Conservation (phyloP, 2,329 filamentous ascomycete species). For the Verticillium tricorpus region DNA sequence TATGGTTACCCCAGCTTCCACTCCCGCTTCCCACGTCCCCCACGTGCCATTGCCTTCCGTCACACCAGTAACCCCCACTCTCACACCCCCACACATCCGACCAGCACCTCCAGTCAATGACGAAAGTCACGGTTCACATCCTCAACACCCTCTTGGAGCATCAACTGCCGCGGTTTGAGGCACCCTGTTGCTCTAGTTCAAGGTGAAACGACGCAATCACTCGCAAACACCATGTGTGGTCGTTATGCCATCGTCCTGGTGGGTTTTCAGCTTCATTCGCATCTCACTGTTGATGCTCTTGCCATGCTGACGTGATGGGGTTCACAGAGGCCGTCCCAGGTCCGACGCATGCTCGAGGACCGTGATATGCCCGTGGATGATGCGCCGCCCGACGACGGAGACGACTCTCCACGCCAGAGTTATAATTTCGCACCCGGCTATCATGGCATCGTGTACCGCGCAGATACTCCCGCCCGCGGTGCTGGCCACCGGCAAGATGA, state of each 20-base stretch:
- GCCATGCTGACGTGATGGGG: background rate
- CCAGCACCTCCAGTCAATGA: background rate
- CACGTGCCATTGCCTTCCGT: background rate
- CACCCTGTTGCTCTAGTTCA: background rate
- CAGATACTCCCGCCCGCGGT: conserved; percentile 61
- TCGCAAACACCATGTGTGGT: conserved; percentile 24
- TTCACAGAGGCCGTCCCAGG: conserved; percentile 66
- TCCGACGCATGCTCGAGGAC: conserved; percentile 68
- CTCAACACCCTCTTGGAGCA: background rate
- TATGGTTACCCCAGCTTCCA: background rate
- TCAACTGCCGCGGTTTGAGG: background rate
- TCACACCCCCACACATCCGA: background rate
- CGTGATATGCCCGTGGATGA: conserved; percentile 70
- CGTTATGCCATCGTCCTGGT: conserved; percentile 31
- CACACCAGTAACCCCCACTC: background rate
- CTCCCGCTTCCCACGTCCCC: background rate
- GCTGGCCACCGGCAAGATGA: conserved; percentile 20
- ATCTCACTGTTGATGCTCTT: background rate
- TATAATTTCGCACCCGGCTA: conserved; percentile 94
- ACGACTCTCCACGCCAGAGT: conserved; percentile 59
- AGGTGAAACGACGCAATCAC: background rate
- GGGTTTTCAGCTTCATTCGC: conserved; percentile 16
- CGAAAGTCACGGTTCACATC: background rate
- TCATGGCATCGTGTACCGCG: conserved; percentile 80
- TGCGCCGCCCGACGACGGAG: conserved; percentile 64